A percentile compares a stretch with the other conserved stretches of the same genome.
Conservation (phyloP, 306 rosid genomes). For the Ceratonia siliqua region DNA sequence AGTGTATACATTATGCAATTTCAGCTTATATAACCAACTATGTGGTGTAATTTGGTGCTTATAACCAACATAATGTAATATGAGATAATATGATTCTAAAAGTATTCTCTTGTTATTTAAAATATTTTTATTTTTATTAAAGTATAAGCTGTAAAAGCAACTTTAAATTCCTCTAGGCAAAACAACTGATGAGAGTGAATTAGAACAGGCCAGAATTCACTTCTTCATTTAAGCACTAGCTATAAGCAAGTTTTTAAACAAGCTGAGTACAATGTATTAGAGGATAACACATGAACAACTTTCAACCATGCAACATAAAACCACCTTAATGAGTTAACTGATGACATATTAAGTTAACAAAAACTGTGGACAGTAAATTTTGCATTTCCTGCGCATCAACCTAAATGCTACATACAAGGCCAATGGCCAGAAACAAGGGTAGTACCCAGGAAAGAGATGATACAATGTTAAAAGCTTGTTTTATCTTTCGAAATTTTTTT, state of each 20-base stretch:
- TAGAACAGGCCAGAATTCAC: background rate
- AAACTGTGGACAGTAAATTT: background rate
- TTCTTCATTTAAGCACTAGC: background rate
- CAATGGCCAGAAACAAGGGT: background rate
- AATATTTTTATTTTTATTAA: no score
- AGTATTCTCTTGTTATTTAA: no score
- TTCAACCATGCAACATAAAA: background rate
- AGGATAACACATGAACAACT: background rate
- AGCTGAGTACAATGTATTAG: background rate
- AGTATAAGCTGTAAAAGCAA: no score
- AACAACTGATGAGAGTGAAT: background rate
- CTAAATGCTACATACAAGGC: background rate
- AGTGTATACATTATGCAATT: no score
- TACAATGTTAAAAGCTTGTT: background rate
- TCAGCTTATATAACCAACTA: no score
- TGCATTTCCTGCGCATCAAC: background rate
- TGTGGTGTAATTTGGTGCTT: no score
- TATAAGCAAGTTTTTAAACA: background rate
- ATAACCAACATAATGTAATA: no score
- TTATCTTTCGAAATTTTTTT: background rate
- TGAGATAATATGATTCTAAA: no score
- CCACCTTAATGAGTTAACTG: background rate
- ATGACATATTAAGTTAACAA: background rate
- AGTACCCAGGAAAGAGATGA: background rate
- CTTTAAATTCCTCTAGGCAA: background rate